Base-by-base conservation (phyloP, 2,329 filamentous ascomycete species). In the Talaromyces islandicus region DNA sequence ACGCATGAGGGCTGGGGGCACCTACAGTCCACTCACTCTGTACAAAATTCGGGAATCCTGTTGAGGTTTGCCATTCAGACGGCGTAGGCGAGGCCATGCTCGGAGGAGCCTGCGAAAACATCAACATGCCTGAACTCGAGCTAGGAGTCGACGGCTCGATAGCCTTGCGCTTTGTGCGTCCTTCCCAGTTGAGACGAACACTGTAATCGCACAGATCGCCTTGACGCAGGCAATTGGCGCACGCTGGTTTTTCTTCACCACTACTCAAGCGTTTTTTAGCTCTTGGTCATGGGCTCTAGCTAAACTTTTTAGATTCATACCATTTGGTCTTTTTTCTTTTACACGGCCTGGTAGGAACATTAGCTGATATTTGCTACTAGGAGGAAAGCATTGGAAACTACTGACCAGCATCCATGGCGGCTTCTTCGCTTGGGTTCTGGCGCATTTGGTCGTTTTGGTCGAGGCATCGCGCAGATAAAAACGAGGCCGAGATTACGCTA, bases 271-370 rank as follows among this genome's bases (percentile, higher is more conserved):
- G 19, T 43, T 7, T 19, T 21, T 62, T 56, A 63, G 43, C 17
- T 14, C 10, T 35, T 7, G 21, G 21, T 24, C 12, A 60, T 53
- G 30, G 25, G 3, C 17, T n/a, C n/a, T 14, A 30, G 14, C 11
- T 29, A 32, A 29, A 53, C 54, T 53, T 56, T 55, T 53, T 56
- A 19, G 59, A 57, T 19, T 64, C 68, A 69, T 77, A 83, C 81
- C 90, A 93, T 79, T 92, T 92, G 64, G 90, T 84, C 73, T 90
- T 93, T 62, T 88, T 83, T 64, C 83, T 83, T 77, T 92, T 92
- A 78, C 90, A 92, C 12, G 88, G 88, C 88, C 88, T 91, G 63
- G 11, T 25, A 14, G 54, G 43, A 6, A 55, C n/a, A n/a, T 43
- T 30, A 57, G 54, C 30, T 52, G 51, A 48, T 25, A 56, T 25